phyloP scores from a whole-genome alignment of 345 rosid genomes.

The Pelargonium nanum region DNA sequence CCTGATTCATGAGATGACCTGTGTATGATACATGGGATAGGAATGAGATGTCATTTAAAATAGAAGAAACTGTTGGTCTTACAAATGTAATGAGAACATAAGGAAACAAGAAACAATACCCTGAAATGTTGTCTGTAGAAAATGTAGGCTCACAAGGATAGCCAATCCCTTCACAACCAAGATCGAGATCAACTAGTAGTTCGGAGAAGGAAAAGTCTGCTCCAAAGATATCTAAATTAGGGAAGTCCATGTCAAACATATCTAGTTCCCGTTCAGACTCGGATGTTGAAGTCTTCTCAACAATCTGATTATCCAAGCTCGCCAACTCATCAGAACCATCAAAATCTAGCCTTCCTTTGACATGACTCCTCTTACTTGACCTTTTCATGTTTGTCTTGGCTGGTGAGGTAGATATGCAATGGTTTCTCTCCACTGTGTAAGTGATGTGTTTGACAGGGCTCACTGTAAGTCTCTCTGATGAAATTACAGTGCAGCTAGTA shows the following conservation, averaged over 20 bases:
- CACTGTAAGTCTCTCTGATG: constrained; percentile 48
- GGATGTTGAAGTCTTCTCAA: constrained; percentile 32
- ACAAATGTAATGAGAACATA: neutral
- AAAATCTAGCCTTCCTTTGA: constrained; percentile 82
- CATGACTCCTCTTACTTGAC: constrained; percentile 48
- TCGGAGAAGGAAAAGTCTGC: constrained; percentile 55
- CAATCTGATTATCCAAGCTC: constrained; percentile 24
- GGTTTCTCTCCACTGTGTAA: constrained; percentile 67
- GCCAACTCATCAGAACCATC: constrained; percentile 43
- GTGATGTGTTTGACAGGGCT: constrained; percentile 60
- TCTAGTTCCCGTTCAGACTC: constrained; percentile 56
- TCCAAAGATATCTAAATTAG: constrained; percentile 53
- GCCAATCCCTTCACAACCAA: constrained; percentile 33
- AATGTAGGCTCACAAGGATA: constrained; percentile 30
- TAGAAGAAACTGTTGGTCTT: neutral
- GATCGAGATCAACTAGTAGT: constrained; percentile 57
- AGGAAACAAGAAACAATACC: constrained; percentile 17
- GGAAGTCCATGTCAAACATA: constrained; percentile 52
- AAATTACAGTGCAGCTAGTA: constrained; percentile 55
- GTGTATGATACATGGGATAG: constrained; percentile 1
- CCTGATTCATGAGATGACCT: constrained; percentile 44
- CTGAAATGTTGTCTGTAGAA: constrained; percentile 21
- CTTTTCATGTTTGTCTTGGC: constrained; percentile 40
- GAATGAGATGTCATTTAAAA: too few species aligned
- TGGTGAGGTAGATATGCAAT: constrained; percentile 58